These are phyloP conservation scores for Phialophora verrucosa DNA, from an alignment of 2,329 filamentous ascomycete genomes.

Conservation along the genomic window DNA sequence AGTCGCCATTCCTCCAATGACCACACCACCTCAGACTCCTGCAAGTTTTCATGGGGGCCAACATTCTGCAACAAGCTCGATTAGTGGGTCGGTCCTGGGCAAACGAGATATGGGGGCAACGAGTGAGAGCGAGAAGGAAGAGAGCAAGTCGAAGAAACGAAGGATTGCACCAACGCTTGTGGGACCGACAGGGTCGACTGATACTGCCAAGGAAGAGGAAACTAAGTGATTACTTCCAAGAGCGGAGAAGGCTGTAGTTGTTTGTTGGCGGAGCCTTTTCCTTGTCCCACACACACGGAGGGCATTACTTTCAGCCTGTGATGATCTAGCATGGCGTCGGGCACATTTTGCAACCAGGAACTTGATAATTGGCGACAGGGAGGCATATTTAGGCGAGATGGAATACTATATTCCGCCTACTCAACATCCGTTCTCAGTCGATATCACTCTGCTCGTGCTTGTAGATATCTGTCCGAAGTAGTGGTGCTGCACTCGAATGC, in stretches of 20 bases:
- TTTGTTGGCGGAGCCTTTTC: not conserved
- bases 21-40: constrained; percentile 90
- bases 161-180: constrained; percentile 44
- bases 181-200: constrained; percentile 28
- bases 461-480: not conserved
- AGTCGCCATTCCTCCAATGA: constrained; percentile 68
- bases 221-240: constrained; percentile 2
- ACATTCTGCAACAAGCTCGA: constrained; percentile 62
- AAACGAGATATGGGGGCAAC: constrained; percentile 54
- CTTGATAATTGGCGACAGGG: not conserved
- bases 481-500: not conserved
- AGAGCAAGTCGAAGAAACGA: constrained; percentile 41
- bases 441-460: not conserved
- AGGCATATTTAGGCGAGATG: not conserved
- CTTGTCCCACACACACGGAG: not conserved
- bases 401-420: not conserved
- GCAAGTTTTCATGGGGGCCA: constrained; percentile 50
- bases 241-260: not conserved
- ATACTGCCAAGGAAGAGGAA: constrained; percentile 23
- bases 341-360: not conserved
- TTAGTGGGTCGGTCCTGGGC: constrained; percentile 60
- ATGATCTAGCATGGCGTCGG: constrained; percentile 32
- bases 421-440: not conserved
- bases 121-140: constrained; percentile 52
- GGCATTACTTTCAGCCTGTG: constrained; percentile 3